Base-by-base conservation (phyloP, 176 grass and related monocot genomes). In the Lolium perenne region DNA sequence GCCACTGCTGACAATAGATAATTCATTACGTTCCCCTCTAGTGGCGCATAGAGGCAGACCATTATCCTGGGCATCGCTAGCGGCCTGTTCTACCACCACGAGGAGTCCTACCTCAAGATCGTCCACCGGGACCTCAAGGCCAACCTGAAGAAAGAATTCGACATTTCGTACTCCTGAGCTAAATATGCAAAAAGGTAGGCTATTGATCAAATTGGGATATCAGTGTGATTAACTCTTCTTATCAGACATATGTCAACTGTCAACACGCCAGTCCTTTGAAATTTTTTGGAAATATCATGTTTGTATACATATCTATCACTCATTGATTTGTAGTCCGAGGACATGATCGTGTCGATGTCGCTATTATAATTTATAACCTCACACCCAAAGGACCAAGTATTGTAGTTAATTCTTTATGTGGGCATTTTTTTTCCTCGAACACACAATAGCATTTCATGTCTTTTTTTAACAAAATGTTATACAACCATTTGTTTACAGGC, bases 171-270 rank as follows among this genome's bases (percentile, higher is more conserved):
- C 59, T 78, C 13, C 65, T 80, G 46, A 56, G 2, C 41, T 12
- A 11, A 11, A 89, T 61, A 75, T 43, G 58, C 2, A 66, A 46
- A 35, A 35, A 45, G 10, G 2, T 25, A 3, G 53, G 48, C 15
- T 49, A 3, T 63, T 46, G 46, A 41, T 35, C 38, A 26, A 77
- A 26, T 4, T 20, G 74, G 48, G 7, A n/a, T 16, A 29, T 70
- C 10, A 10, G 38, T 38, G 60, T 63, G 59, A 10, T 15, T 45
- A 68, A 49, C 21, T 62, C 41, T 61, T 77, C 73, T 7, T 49
- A 51, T 53, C 50, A 82, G 51, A n/a, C 16, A 66, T 23, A 13
- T 63, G 77, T 84, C 56, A 81, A 22, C 20, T 20, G 7, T 38
- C 26, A 68, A 14, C 1, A 9, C 13, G 48, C 4, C 0, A 13